Evolutionary conservation across 2,329 filamentous ascomycete species (phyloP), one percentile per base, ranked within the genome.

Genomic region (Arthrobotrys musiformis): DNA sequence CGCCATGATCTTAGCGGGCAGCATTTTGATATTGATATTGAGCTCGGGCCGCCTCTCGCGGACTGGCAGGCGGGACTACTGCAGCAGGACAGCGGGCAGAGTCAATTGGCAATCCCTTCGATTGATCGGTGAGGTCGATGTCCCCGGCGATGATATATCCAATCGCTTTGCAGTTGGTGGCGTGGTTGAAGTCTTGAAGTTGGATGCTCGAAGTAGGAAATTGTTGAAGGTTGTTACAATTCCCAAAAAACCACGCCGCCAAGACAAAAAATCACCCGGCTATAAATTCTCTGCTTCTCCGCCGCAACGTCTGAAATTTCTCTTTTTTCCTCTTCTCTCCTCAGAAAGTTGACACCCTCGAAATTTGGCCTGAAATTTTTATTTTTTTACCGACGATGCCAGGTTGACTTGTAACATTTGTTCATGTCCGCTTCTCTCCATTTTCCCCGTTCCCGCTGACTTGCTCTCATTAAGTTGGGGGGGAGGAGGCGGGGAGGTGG

Each of bases 311-410:
- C n/a, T n/a, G n/a, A n/a, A n/a, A 13, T 52, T 62, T 69, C 17
- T 58, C 22, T 37, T 58, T 60, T 33, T 52, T 62, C 28, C 44
- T 73, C 44, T 73, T 69, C 50, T 78, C 74, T 78, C 74, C 74
- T 69, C 37, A 61, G 74, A 78, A 78, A 78, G 74, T 78, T 78
- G 74, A 78, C 61, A 78, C 74, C 74, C 74, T 73, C 68, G 74
- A 78, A 78, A 78, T 78, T 78, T 78, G 74, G 68, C 74, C 74
- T 78, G 69, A 48, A 64, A 64, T 37, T 73, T 66, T 48, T 58
- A 40, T n/a, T 35, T 63, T 24, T 37, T 52, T 19, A 24, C 24
- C 60, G 60, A 61, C 61, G 58, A 58, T 78, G 52, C 62, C 74
- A 78, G 74, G 74, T 78, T 78, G 74, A 78, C 52, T 68, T 72